Percentiles rank a stretch among this genome's conserved stretches.
Conservation (phyloP, 306 rosid genomes). For the Nissolia schottii region DNA sequence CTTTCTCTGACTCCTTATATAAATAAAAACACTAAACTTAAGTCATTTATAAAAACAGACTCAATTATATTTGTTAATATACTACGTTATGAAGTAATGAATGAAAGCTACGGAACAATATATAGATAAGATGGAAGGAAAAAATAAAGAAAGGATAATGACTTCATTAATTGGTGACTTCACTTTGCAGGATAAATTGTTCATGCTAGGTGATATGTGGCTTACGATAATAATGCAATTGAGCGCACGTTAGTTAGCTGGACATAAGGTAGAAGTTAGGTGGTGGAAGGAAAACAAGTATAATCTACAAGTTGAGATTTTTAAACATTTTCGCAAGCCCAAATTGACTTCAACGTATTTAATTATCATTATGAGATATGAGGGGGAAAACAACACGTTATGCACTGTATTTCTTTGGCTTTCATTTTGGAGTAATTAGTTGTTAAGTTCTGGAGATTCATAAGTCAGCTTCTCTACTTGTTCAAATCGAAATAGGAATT, state of each 20-base stretch:
- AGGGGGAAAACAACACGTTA: not conserved
- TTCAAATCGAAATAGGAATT: not conserved
- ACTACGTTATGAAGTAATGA: not conserved
- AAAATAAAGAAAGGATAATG: not conserved
- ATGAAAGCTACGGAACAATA: not conserved
- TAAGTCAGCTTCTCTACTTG: not conserved
- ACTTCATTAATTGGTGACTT: not conserved
- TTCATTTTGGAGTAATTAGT: not conserved
- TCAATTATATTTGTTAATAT: not conserved
- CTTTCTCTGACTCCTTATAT: not conserved
- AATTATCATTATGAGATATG: not conserved
- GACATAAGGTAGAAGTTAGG: not conserved
- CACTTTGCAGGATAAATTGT: not conserved
- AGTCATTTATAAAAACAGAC: not conserved
- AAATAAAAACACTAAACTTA: not conserved
- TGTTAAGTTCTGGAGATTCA: not conserved
- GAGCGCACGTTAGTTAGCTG: not conserved
- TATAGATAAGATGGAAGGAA: not conserved
- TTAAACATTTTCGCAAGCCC: not conserved
- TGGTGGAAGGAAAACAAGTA: not conserved
- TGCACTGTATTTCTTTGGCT: not conserved
- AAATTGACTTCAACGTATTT: slow-evolving; percentile 9
- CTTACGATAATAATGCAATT: not conserved
- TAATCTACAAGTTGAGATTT: not conserved
- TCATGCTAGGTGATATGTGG: not conserved